phyloP scores from a whole-genome alignment of 2,329 filamentous ascomycete species.

The Penicillium concentricum region DNA sequence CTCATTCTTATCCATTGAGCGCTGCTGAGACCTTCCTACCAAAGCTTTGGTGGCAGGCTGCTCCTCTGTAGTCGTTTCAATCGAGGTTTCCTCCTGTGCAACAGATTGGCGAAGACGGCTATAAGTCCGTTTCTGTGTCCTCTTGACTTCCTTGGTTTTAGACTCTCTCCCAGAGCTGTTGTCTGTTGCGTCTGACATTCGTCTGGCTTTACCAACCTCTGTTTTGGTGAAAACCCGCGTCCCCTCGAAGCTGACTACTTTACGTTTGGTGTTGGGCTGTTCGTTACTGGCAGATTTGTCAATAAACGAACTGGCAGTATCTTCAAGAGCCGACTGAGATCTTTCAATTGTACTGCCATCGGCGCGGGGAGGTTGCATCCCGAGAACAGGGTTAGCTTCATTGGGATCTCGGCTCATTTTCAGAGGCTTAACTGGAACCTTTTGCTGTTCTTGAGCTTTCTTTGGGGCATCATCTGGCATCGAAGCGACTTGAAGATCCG shows the following conservation, averaged over 20 bases:
- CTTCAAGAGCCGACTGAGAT: not conserved
- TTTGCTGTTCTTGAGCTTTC: not conserved
- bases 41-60: not conserved
- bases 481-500: not conserved
- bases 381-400: not conserved
- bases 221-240: not conserved
- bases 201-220: slow-evolving; percentile 1
- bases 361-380: not conserved
- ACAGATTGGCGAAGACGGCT: slow-evolving; percentile 21
- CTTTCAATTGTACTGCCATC: not conserved
- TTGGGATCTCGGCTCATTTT: not conserved
- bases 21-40: not conserved
- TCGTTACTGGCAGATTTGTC: not conserved
- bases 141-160: slow-evolving; percentile 14
- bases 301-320: not conserved
- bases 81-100: slow-evolving; percentile 1
- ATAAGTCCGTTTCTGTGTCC: slow-evolving; percentile 22
- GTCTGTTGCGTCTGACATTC: slow-evolving; percentile 3
- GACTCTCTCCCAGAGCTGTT: slow-evolving; percentile 1
- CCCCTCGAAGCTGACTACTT: slow-evolving; percentile 27
- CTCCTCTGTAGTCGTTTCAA: not conserved
- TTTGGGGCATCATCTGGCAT: not conserved
- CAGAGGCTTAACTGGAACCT: not conserved
- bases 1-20: not conserved
- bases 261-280: slow-evolving; percentile 16